Percentiles rank a stretch among this genome's conserved stretches.
phyloP scores from a whole-genome alignment of 768 basidiomycete genomes.

The Ephemerocybe angulata region DNA sequence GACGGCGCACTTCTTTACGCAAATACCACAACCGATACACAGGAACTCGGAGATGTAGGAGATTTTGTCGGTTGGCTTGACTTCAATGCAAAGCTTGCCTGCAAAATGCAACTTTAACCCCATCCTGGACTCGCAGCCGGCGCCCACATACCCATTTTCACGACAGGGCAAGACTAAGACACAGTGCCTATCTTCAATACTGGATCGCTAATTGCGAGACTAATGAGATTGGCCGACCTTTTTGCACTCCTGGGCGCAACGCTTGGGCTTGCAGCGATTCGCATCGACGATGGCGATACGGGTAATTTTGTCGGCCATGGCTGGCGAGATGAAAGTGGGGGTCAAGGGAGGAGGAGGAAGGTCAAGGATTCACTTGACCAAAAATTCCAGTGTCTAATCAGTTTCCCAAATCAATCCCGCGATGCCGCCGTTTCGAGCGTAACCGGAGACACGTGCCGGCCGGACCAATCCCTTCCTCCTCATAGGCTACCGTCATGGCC shows the following conservation, averaged over 20 bases:
- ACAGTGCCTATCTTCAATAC: constrained; percentile 15
- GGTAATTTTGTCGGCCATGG: constrained; percentile 93
- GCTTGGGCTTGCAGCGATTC: constrained; percentile 94
- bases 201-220: neutral
- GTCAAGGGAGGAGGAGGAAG: constrained; percentile 12
- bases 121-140: neutral
- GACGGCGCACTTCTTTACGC: constrained; percentile 87
- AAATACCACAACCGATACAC: constrained; percentile 99
- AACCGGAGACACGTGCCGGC: neutral
- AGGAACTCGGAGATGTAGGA: constrained; percentile 98
- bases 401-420: constrained; percentile 7
- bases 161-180: constrained; percentile 74
- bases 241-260: constrained; percentile 97
- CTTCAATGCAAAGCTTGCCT: constrained; percentile 99
- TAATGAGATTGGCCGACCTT: constrained; percentile 50
- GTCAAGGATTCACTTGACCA: constrained; percentile 7
- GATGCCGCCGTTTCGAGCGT: neutral
- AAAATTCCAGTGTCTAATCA: constrained; percentile 15
- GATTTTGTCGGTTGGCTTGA: constrained; percentile 93
- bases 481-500: constrained; percentile 24
- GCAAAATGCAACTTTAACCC: constrained; percentile 7
- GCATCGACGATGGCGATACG: constrained; percentile 94
- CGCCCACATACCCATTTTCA: constrained; percentile 79
- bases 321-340: constrained; percentile 7
- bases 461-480: neutral